Conservation (phyloP, 176 grass and related monocot genomes). For the Hordeum marinum region DNA sequence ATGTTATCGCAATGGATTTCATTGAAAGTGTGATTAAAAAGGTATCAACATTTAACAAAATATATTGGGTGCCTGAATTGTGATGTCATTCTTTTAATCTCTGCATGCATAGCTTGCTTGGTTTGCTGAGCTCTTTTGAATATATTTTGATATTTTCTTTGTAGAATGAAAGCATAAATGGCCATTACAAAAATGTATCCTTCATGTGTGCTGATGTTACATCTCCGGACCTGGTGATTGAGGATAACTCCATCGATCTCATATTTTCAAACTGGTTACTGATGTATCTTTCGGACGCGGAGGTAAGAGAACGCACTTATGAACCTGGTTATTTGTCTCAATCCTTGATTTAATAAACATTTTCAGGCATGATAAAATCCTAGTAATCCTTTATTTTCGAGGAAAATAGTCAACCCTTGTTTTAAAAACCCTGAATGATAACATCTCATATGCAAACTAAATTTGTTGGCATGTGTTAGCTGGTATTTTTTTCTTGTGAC, state of each 20-base stretch:
- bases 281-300: slow-evolving; percentile 95
- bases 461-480: neutral
- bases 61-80: neutral
- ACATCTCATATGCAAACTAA: neutral
- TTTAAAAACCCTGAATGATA: neutral
- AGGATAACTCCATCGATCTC: slow-evolving; percentile 73
- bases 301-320: slow-evolving; percentile 49
- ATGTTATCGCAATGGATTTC: slow-evolving; percentile 88
- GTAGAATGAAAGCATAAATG: slow-evolving; percentile 95
- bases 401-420: neutral
- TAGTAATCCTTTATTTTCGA: neutral
- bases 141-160: neutral
- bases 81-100: neutral
- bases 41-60: slow-evolving; percentile 28
- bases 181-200: slow-evolving; percentile 62
- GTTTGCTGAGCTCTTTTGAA: neutral
- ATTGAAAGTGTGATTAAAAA: slow-evolving; percentile 96
- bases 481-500: neutral
- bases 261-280: slow-evolving; percentile 99
- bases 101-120: neutral
- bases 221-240: slow-evolving; percentile 57
- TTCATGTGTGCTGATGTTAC: slow-evolving; percentile 98
- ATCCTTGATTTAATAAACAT: neutral
- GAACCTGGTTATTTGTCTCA: neutral
- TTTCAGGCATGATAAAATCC: neutral